Conservation (phyloP, 2,329 filamentous ascomycete species). For the Fusarium humuli region DNA sequence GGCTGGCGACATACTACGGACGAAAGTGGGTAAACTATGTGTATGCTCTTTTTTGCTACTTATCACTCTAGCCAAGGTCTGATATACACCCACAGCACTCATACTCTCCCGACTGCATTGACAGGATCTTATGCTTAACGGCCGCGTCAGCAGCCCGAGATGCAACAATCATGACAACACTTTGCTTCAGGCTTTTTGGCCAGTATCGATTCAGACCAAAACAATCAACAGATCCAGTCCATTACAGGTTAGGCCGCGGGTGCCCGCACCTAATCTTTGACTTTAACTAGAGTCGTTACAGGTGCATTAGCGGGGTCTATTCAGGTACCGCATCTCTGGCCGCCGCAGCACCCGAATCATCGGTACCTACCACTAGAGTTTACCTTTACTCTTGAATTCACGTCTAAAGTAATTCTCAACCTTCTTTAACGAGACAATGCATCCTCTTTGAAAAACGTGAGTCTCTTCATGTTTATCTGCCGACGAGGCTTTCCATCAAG, state of each 20-base stretch:
- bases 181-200: constrained; percentile 24
- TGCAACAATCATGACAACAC: constrained; percentile 17
- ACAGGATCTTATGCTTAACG: constrained; percentile 7
- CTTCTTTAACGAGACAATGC: background rate
- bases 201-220: constrained; percentile 21
- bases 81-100: background rate
- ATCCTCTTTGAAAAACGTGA: background rate
- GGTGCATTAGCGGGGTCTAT: constrained; percentile 28
- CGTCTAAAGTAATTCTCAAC: background rate
- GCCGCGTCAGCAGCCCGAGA: constrained; percentile 28
- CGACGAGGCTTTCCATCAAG: background rate
- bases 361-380: background rate
- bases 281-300: constrained; percentile 22
- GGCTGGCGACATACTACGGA: background rate
- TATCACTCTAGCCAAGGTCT: constrained; percentile 7
- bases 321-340: constrained; percentile 25
- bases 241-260: background rate
- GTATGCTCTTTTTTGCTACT: background rate
- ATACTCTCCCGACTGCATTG: background rate
- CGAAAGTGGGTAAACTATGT: background rate
- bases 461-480: background rate
- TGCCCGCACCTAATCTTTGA: constrained; percentile 7
- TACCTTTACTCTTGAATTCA: constrained; percentile 2
- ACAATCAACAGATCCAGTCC: constrained; percentile 13
- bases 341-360: constrained; percentile 7